Evolutionary conservation across 73 alveolate genomes (phyloP).

Genomic region (Symbiodinium pilosum): DNA sequence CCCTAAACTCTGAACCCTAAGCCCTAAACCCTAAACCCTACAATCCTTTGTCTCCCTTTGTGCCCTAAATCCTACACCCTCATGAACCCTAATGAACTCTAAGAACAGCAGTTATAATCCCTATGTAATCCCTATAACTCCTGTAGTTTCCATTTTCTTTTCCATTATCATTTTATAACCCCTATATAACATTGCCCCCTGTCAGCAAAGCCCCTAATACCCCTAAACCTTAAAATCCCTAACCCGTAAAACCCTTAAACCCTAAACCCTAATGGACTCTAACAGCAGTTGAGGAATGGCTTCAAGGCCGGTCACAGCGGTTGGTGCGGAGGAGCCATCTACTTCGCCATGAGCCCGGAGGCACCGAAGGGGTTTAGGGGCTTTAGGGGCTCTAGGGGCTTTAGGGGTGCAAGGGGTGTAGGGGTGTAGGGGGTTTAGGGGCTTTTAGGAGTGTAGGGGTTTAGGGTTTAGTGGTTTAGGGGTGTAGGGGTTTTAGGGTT

Average conservation of each 20-base stretch:
- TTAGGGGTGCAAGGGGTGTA: no score
- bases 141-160: background rate
- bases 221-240: no score
- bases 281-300: conserved; percentile 48
- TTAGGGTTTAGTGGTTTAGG: background rate
- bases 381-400: background rate
- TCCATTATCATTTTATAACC: no score
- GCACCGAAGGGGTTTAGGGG: background rate
- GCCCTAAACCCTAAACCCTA: background rate
- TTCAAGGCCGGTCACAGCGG: conserved; percentile 55
- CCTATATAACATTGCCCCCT: no score
- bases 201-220: no score
- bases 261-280: no score
- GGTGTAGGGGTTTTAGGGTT: background rate
- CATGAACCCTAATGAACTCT: background rate
- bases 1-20: background rate
- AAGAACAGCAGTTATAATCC: background rate
- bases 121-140: background rate
- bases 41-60: background rate
- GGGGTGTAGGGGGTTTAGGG: no score
- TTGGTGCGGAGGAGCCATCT: conserved; percentile 92
- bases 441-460: background rate
- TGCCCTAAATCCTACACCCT: background rate
- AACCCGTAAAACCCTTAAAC: no score
- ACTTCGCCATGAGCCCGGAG: conserved; percentile 75